Evolutionary conservation across 768 basidiomycete species (phyloP), one percentile per base, ranked within the genome.

Genomic region (Steccherinum ochraceum): DNA sequence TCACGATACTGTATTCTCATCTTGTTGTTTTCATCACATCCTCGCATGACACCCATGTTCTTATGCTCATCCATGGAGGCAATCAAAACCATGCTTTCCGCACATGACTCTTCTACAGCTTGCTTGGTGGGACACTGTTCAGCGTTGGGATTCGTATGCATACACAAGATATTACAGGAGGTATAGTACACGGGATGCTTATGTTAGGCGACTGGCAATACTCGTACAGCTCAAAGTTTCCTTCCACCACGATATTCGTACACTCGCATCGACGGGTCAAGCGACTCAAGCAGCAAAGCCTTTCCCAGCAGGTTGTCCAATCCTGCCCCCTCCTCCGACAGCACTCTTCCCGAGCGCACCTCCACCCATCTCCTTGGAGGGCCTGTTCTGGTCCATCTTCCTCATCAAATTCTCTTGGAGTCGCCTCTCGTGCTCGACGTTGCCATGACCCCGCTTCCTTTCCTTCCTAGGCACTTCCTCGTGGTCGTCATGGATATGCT

Each of bases 401-500:
- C 49, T 53, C 25, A 27, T 19, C 40, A 48, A 21, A 13, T 40
- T 49, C 45, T 56, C 52, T 27, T 53, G 42, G 3, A 48, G n/a
- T 41, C 46, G 52, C 40, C 55, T 51, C 42, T 53, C 55, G 41
- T 51, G 45, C 18, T 53, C 55, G 24, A 43, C 16, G 24, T 35
- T 16, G 25, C 48, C 52, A 21, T 51, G 55, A 5, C 21, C 21
- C 16, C 30, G 30, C 40, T 48, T 42, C 52, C 24, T 48, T 19
- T 56, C 49, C 16, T 44, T 26, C 52, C 43, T 50, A 16, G 52
- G 55, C 46, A 50, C 52, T 40, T 56, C 52, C 20, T 56, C 55
- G 18, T 43, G 41, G 18, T 43, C 41, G 21, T 56, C 52, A 18
- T 56, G 39, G 20, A 44, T 35, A 45, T 52, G 52, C 35, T 52